phyloP scores from a whole-genome alignment of 2,329 filamentous ascomycete genomes.

The Aureobasidium sp. region DNA sequence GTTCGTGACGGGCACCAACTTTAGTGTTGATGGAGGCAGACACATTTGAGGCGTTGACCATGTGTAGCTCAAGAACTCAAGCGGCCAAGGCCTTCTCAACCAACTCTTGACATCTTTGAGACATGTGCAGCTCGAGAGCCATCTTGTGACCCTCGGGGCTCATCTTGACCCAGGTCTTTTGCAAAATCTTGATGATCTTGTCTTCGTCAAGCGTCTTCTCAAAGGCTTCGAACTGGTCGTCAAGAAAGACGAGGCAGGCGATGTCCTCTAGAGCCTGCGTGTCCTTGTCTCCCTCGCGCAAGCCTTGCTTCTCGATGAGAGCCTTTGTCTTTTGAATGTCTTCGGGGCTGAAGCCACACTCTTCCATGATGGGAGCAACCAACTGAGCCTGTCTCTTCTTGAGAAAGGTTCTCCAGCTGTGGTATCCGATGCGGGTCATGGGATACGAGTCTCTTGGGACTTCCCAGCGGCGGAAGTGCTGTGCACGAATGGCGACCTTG shows the following conservation, averaged over 20 bases:
- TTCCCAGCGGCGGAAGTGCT: conserved; percentile 82
- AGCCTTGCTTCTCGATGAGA: conserved; percentile 70
- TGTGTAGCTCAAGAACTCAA: conserved; percentile 3
- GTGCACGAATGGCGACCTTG: conserved; percentile 68
- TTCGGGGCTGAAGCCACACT: conserved; percentile 41
- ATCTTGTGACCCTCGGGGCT: conserved; percentile 51
- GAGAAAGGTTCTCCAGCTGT: conserved; percentile 67
- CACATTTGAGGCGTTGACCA: too few species aligned
- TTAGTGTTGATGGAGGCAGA: conserved; percentile 54
- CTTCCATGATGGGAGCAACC: conserved; percentile 43
- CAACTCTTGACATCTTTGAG: conserved; percentile 51
- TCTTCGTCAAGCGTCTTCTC: conserved; percentile 64
- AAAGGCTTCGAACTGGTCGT: conserved; percentile 78
- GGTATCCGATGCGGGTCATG: conserved; percentile 65
- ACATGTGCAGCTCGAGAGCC: conserved; percentile 58
- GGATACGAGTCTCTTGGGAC: conserved; percentile 66
- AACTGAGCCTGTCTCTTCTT: conserved; percentile 64
- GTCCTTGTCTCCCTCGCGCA: conserved; percentile 53
- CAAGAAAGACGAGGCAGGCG: conserved; percentile 78
- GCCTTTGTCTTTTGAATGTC: conserved; percentile 55
- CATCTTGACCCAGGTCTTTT: conserved; percentile 74
- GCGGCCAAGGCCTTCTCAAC: conserved; percentile 52
- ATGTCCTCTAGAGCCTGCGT: conserved; percentile 75
- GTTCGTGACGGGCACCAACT: conserved; percentile 64
- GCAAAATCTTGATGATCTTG: conserved; percentile 63